A percentile compares a stretch with the other conserved stretches of the same genome.
Conservation (phyloP, 257 asterid species). For the Petrea volubilis region DNA sequence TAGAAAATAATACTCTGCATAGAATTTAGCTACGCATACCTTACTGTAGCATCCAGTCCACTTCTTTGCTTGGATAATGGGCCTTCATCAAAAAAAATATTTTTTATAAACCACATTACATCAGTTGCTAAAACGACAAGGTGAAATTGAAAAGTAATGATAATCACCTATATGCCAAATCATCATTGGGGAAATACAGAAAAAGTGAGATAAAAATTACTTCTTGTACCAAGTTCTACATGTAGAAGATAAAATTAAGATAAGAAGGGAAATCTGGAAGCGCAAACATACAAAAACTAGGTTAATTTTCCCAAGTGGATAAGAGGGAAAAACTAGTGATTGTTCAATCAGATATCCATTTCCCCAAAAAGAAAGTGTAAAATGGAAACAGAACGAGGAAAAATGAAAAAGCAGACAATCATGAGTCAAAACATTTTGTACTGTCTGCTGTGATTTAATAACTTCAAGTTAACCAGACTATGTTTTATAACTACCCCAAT, state of each 20-base stretch:
- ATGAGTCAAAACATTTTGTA: background rate
- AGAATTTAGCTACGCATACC: conserved; percentile 45
- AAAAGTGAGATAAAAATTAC: background rate
- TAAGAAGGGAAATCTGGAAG: background rate
- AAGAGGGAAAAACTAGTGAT: background rate
- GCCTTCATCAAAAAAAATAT: conserved; percentile 39
- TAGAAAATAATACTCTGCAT: conserved; percentile 10
- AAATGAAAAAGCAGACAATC: background rate
- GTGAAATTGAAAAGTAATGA: background rate
- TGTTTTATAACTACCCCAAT: background rate
- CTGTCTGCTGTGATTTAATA: background rate
- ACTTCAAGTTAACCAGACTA: background rate
- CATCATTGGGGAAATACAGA: background rate
- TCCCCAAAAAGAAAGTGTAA: background rate
- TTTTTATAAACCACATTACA: background rate
- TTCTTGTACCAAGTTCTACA: background rate
- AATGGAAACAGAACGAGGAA: background rate
- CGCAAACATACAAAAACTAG: background rate
- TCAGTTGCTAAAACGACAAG: conserved; percentile 10
- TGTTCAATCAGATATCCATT: background rate
- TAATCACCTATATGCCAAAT: background rate
- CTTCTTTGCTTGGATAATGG: conserved; percentile 50
- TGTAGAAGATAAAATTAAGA: background rate
- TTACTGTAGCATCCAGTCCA: conserved; percentile 48
- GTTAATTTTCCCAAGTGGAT: background rate